phyloP scores from a whole-genome alignment of 345 rosid genomes.

The Moricandia arvensis region DNA sequence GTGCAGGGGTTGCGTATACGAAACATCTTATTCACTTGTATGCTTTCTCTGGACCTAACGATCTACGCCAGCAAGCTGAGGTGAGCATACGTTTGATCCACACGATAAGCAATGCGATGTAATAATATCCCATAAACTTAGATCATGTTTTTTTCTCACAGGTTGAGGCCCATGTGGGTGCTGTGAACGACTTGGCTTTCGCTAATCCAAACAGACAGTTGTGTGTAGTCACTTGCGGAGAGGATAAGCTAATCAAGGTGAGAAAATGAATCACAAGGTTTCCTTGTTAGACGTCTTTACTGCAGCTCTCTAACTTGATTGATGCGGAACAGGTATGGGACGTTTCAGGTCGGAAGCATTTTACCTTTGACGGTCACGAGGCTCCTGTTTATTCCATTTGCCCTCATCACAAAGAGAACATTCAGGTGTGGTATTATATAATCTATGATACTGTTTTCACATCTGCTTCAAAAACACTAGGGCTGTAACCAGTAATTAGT shows the following conservation, averaged over 20 bases:
- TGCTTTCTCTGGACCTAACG: constrained; percentile 47
- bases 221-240: constrained; percentile 89
- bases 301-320: constrained; percentile 31
- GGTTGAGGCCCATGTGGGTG: constrained; percentile 87
- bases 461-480: not conserved
- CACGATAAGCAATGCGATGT: not conserved
- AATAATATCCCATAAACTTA: constrained; percentile 14
- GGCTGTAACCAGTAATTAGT: not conserved
- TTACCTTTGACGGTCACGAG: constrained; percentile 80
- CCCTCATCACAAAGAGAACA: constrained; percentile 85
- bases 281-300: not conserved
- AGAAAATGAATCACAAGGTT: not conserved
- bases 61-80: constrained; percentile 61
- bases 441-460: constrained; percentile 1
- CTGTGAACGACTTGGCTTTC: constrained; percentile 88
- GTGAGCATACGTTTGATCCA: constrained; percentile 34
- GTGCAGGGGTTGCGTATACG: constrained; percentile 68
- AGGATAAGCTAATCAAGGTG: constrained; percentile 87
- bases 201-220: constrained; percentile 75
- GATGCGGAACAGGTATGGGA: constrained; percentile 81
- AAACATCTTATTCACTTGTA: constrained; percentile 67
- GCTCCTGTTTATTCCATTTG: constrained; percentile 85
- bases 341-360: constrained; percentile 53
- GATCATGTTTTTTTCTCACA: constrained; percentile 34
- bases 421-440: constrained; percentile 60